phyloP scores from a whole-genome alignment of 2,329 filamentous ascomycete genomes.

The Mollisiaceae sp. region DNA sequence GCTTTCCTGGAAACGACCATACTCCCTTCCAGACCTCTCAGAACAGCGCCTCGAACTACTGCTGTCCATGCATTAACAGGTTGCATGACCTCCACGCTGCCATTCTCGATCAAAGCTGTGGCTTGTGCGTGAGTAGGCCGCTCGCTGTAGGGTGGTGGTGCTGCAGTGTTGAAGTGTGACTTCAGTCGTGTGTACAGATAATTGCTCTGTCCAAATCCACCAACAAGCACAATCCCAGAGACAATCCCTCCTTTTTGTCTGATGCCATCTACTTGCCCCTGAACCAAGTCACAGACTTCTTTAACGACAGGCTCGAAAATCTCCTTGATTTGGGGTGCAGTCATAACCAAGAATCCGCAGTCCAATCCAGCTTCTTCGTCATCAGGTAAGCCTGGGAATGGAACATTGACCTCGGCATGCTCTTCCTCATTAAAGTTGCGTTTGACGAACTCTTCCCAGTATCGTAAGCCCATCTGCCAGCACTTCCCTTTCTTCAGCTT shows the following conservation, averaged over 20 bases:
- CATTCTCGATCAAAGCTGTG: slow-evolving; percentile 52
- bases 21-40: slow-evolving; percentile 76
- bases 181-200: slow-evolving; percentile 76
- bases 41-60: slow-evolving; percentile 76
- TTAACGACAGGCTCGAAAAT: slow-evolving; percentile 79
- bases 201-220: slow-evolving; percentile 81
- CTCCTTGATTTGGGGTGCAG: slow-evolving; percentile 69
- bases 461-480: slow-evolving; percentile 79
- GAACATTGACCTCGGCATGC: slow-evolving; percentile 76
- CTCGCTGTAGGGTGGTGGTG: slow-evolving; percentile 66
- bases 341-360: slow-evolving; percentile 77
- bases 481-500: slow-evolving; percentile 78
- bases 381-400: slow-evolving; percentile 78
- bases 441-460: slow-evolving; percentile 87
- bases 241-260: slow-evolving; percentile 65
- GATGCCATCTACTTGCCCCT: slow-evolving; percentile 69
- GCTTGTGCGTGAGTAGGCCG: slow-evolving; percentile 68
- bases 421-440: slow-evolving; percentile 83
- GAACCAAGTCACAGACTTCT: slow-evolving; percentile 70
- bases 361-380: slow-evolving; percentile 77
- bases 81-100: slow-evolving; percentile 79
- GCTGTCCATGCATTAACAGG: slow-evolving; percentile 83
- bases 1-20: slow-evolving; percentile 79
- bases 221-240: slow-evolving; percentile 79
- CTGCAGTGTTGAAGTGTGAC: slow-evolving; percentile 62